Conservation (phyloP, 305 asterid species). For the Nicotiana rustica region DNA sequence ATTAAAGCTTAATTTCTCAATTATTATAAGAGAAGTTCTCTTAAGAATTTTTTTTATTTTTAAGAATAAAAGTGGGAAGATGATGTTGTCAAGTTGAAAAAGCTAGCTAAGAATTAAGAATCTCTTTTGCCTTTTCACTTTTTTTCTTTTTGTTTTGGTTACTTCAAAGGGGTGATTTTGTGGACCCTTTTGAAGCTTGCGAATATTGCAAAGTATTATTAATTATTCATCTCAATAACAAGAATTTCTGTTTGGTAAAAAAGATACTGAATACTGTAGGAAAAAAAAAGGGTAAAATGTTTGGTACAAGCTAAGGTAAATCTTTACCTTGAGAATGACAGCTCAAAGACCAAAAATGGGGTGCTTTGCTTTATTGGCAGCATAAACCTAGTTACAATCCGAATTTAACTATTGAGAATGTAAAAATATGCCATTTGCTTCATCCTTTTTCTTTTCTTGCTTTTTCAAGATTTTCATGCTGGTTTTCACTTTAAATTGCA, state of each 20-base stretch:
- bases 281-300: not conserved
- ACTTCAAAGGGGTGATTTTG: conserved; percentile 29
- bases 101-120: not conserved
- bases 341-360: conserved; percentile 3
- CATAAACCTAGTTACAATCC: not conserved
- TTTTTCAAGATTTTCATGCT: conserved; percentile 16
- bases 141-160: not conserved
- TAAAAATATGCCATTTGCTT: conserved; percentile 1
- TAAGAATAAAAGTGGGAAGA: not conserved
- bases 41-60: no score
- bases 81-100: conserved; percentile 1
- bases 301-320: conserved; percentile 24
- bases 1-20: not conserved
- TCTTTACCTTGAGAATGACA: conserved; percentile 6
- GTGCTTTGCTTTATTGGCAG: not conserved
- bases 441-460: not conserved
- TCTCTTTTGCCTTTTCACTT: not conserved
- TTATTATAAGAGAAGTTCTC: not conserved
- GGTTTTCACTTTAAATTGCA: not conserved
- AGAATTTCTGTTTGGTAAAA: conserved; percentile 1
- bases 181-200: conserved; percentile 16
- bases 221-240: not conserved
- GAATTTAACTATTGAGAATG: not conserved
- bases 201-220: conserved; percentile 29
- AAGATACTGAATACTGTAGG: not conserved